phyloP scores from a whole-genome alignment of 768 basidiomycete genomes.

The Gelatoporia subvermispora region DNA sequence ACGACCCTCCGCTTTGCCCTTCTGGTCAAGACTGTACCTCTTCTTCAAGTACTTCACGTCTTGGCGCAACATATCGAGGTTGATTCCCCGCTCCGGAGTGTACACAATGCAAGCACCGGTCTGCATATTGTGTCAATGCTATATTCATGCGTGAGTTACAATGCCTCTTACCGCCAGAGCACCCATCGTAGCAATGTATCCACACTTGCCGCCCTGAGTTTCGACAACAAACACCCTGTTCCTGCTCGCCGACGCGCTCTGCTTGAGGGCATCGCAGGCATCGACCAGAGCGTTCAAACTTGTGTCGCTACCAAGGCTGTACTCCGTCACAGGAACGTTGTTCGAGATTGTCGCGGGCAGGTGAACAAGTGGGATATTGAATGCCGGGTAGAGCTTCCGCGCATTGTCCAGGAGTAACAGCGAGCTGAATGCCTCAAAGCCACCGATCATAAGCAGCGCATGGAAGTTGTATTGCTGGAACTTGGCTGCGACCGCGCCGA shows the following conservation, averaged over 20 bases:
- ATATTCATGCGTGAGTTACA: not conserved
- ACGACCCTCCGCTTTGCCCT: slow-evolving; percentile 89
- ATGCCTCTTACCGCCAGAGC: slow-evolving; percentile 77
- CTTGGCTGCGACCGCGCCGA: slow-evolving; percentile 84
- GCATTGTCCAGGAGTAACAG: slow-evolving; percentile 76
- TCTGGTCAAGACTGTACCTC: slow-evolving; percentile 79
- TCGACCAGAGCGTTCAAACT: slow-evolving; percentile 95
- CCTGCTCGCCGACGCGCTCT: slow-evolving; percentile 93
- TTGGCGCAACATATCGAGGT: slow-evolving; percentile 69
- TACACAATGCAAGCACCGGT: slow-evolving; percentile 91
- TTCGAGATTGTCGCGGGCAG: slow-evolving; percentile 97
- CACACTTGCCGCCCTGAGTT: slow-evolving; percentile 95
- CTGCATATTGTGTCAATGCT: slow-evolving; percentile 33
- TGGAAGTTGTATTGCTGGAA: slow-evolving; percentile 85
- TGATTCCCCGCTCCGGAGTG: slow-evolving; percentile 88
- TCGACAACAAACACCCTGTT: slow-evolving; percentile 98
- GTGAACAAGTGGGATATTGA: slow-evolving; percentile 95
- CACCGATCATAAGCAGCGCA: slow-evolving; percentile 85
- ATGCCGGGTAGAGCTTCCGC: slow-evolving; percentile 78
- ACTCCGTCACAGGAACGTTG: slow-evolving; percentile 96
- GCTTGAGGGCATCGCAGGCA: slow-evolving; percentile 97
- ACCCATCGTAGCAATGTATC: slow-evolving; percentile 93
- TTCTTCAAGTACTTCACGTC: slow-evolving; percentile 88
- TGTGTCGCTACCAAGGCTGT: slow-evolving; percentile 95
- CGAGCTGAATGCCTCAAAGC: slow-evolving; percentile 90